Conservation (phyloP, 2,329 filamentous ascomycete genomes). For the Exserohilum rostratum region DNA sequence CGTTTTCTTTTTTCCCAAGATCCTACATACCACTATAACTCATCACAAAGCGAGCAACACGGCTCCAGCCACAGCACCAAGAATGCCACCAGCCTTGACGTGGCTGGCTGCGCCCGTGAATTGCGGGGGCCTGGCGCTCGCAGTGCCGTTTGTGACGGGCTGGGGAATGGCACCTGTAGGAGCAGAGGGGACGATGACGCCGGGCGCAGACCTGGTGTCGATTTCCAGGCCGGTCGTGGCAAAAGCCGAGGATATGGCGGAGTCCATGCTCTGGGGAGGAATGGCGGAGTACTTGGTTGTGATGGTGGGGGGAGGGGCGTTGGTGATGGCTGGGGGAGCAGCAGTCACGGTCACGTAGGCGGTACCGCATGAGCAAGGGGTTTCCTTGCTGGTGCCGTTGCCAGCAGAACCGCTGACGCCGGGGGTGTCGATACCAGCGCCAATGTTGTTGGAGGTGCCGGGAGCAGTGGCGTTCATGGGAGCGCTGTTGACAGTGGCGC, state of each 20-base stretch:
- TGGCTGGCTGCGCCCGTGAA: conserved; percentile 39
- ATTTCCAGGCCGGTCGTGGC: conserved; percentile 33
- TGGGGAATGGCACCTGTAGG: conserved; percentile 28
- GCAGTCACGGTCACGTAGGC: conserved; percentile 39
- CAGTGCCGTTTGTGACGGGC: conserved; percentile 29
- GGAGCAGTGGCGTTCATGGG: conserved; percentile 35
- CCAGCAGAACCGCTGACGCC: conserved; percentile 15
- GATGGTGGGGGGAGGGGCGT: conserved; percentile 20
- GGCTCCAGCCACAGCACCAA: conserved; percentile 30
- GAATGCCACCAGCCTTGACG: conserved; percentile 29
- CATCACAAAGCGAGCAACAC: conserved; percentile 37
- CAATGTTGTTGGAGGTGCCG: conserved; percentile 33
- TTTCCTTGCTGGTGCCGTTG: conserved; percentile 3
- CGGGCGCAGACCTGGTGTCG: conserved; percentile 36
- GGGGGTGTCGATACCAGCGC: conserved; percentile 32
- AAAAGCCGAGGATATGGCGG: conserved; percentile 22
- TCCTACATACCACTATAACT: too few relatives aligned
- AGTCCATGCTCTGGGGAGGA: conserved; percentile 18
- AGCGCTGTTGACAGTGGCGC: conserved; percentile 36
- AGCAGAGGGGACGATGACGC: conserved; percentile 26
- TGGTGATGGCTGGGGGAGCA: conserved; percentile 27
- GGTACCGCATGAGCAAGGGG: conserved; percentile 34
- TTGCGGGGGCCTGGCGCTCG: conserved; percentile 24
- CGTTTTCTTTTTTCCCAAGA: too few relatives aligned
- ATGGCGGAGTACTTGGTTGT: conserved; percentile 20